A percentile compares a stretch with the other conserved stretches of the same genome.
Conservation (phyloP, 352 stramenopile genomes). For the Phytophthora melonis region DNA sequence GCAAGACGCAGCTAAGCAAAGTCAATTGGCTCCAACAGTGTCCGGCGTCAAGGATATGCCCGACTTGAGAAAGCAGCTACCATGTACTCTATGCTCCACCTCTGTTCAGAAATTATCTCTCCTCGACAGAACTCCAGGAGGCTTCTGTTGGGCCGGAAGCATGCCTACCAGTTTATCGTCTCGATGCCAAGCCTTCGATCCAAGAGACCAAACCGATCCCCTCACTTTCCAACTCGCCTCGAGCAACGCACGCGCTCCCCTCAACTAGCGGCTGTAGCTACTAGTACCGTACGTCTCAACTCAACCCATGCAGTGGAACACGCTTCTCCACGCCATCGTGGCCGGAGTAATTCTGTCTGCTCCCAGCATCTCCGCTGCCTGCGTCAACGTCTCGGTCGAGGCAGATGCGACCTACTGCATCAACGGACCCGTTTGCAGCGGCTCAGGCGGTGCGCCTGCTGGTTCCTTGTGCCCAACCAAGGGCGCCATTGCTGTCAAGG, state of each 20-base stretch:
- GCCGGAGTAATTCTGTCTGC: constrained; percentile 1
- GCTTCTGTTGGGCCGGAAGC: not conserved
- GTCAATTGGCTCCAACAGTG: not conserved
- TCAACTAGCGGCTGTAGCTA: not conserved
- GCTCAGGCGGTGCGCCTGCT: constrained; percentile 38
- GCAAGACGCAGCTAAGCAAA: not conserved
- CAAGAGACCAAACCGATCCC: not conserved
- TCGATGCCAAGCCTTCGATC: not conserved
- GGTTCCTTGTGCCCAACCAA: constrained; percentile 60
- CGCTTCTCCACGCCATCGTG: not conserved
- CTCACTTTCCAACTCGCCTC: constrained; percentile 21
- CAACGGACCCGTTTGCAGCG: constrained; percentile 55
- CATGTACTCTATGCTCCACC: not conserved
- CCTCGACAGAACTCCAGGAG: not conserved
- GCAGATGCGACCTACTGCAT: constrained; percentile 71
- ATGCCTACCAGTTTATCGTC: not conserved
- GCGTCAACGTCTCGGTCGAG: constrained; percentile 57
- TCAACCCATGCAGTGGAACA: constrained; percentile 1
- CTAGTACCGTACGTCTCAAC: not conserved
- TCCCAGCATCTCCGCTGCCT: constrained; percentile 17
- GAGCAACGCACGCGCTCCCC: constrained; percentile 4
- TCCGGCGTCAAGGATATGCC: not conserved
- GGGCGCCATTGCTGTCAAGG: constrained; percentile 49
- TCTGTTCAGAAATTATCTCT: not conserved
- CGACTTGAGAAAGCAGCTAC: not conserved